Percentiles rank a stretch among this genome's conserved stretches.
These are phyloP conservation scores for Reticulascus tulasneorum DNA, from an alignment of 2,329 filamentous ascomycete genomes.

Conservation along the genomic window DNA sequence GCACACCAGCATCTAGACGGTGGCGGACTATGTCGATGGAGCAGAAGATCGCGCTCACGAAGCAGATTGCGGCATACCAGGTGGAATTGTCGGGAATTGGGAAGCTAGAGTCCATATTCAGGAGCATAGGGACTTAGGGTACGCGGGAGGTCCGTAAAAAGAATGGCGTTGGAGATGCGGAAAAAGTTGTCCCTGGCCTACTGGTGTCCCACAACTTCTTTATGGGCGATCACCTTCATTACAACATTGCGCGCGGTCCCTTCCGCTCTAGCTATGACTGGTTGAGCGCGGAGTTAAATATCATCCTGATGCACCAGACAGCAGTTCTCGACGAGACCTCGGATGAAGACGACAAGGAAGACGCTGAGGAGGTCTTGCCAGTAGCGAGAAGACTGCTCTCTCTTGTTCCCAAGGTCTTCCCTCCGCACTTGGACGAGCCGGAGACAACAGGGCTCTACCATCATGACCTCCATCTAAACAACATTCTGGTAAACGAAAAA, in stretches of 20 bases:
- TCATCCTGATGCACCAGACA: slow-evolving; percentile 24
- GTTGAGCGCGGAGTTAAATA: slow-evolving; percentile 26
- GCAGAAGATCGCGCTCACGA: slow-evolving; percentile 26
- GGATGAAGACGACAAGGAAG: slow-evolving; percentile 25
- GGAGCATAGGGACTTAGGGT: background rate
- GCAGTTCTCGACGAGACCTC: slow-evolving; percentile 16
- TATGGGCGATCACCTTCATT: slow-evolving; percentile 23
- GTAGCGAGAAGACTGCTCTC: slow-evolving; percentile 22
- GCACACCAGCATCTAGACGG: slow-evolving; percentile 16
- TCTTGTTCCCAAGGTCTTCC: slow-evolving; percentile 28
- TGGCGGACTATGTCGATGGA: slow-evolving; percentile 24
- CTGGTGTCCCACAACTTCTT: slow-evolving; percentile 31
- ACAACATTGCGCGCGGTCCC: slow-evolving; percentile 30
- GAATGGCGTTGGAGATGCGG: slow-evolving; percentile 1
- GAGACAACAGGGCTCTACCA: slow-evolving; percentile 31
- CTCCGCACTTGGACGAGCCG: slow-evolving; percentile 14
- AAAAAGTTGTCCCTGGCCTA: slow-evolving; percentile 14
- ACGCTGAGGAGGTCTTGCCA: slow-evolving; percentile 20
- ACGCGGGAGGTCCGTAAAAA: background rate
- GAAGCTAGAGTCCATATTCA: background rate
- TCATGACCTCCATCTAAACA: slow-evolving; percentile 30
- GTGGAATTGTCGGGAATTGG: slow-evolving; percentile 11
- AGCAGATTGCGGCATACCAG: slow-evolving; percentile 25
- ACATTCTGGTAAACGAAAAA: slow-evolving; percentile 35
- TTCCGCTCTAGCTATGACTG: slow-evolving; percentile 34